Conservation (phyloP, 768 basidiomycete species). For the Rhodosporidiobolus odoratus region DNA sequence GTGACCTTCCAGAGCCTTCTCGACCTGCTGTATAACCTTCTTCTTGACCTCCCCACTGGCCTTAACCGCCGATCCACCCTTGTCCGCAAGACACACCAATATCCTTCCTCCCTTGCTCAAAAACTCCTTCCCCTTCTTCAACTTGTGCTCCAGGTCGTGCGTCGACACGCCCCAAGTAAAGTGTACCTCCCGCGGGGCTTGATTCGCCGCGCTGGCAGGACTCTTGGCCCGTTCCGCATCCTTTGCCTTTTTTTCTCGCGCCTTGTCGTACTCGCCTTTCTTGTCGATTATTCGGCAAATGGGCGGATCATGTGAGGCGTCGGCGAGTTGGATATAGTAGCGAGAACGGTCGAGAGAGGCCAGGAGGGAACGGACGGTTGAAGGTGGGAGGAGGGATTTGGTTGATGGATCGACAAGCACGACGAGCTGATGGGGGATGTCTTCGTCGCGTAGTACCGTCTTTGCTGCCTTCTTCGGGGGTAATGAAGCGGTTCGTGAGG, state of each 20-base stretch:
- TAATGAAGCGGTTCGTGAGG: neutral
- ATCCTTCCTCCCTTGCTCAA: constrained; percentile 61
- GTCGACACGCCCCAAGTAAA: constrained; percentile 62
- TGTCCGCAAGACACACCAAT: constrained; percentile 56
- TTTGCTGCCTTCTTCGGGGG: constrained; percentile 3
- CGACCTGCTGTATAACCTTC: constrained; percentile 53
- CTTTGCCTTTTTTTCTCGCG: constrained; percentile 46
- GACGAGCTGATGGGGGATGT: constrained; percentile 52
- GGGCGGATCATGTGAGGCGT: constrained; percentile 51
- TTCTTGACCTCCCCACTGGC: constrained; percentile 27
- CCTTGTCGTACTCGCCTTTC: constrained; percentile 50
- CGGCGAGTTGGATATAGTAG: constrained; percentile 58
- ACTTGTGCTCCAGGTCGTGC: constrained; percentile 63
- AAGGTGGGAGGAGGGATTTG: constrained; percentile 47
- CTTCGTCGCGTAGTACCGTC: constrained; percentile 37
- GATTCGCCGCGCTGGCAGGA: constrained; percentile 39
- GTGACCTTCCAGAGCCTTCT: constrained; percentile 52
- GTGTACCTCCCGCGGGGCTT: constrained; percentile 60
- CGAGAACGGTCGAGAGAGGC: constrained; percentile 49
- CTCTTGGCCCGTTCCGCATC: neutral
- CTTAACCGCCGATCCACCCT: constrained; percentile 48
- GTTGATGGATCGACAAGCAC: constrained; percentile 54
- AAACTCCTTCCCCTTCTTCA: constrained; percentile 57
- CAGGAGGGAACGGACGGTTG: constrained; percentile 52
- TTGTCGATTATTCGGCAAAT: constrained; percentile 60